Percentiles rank a stretch among this genome's conserved stretches.
Conservation (phyloP, 495 filamentous ascomycete genomes). For the Hyaloscypha hepaticicola region DNA sequence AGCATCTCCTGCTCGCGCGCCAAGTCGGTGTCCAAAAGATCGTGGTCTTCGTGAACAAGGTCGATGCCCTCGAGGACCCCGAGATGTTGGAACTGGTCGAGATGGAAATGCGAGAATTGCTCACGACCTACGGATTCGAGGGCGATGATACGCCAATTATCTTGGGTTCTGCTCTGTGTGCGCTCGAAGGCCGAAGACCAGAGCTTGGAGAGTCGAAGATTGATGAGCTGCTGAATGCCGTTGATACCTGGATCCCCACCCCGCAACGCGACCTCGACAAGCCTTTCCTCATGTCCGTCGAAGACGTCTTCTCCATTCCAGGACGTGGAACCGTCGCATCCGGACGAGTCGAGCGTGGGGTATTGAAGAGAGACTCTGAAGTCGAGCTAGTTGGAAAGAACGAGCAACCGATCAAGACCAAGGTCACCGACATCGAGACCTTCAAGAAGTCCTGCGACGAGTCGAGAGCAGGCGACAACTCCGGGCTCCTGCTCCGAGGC, state of each 20-base stretch:
- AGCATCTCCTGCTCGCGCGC: constrained; percentile 95
- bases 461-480: constrained; percentile 93
- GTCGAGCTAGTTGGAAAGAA: constrained; percentile 91
- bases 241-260: constrained; percentile 95
- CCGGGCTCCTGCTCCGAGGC: constrained; percentile 94
- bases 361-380: constrained; percentile 86
- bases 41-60: constrained; percentile 99
- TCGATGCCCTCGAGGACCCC: constrained; percentile 91
- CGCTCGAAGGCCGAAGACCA: constrained; percentile 80
- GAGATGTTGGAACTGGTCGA: constrained; percentile 99
- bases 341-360: constrained; percentile 94
- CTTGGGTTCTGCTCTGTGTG: constrained; percentile 93
- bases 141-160: constrained; percentile 96
- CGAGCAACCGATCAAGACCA: constrained; percentile 81
- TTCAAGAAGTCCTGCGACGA: constrained; percentile 99
- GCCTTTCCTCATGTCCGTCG: constrained; percentile 97
- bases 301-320: constrained; percentile 97
- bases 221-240: constrained; percentile 81
- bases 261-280: constrained; percentile 89
- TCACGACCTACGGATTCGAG: constrained; percentile 90
- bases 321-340: constrained; percentile 97
- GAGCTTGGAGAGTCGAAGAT: constrained; percentile 87
- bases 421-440: constrained; percentile 98
- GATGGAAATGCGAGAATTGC: constrained; percentile 99
- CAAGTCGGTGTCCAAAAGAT: constrained; percentile 98